Evolutionary conservation across 306 rosid species (phyloP), one percentile per base, ranked within the genome.

Genomic region (Castanopsis chinensis): DNA sequence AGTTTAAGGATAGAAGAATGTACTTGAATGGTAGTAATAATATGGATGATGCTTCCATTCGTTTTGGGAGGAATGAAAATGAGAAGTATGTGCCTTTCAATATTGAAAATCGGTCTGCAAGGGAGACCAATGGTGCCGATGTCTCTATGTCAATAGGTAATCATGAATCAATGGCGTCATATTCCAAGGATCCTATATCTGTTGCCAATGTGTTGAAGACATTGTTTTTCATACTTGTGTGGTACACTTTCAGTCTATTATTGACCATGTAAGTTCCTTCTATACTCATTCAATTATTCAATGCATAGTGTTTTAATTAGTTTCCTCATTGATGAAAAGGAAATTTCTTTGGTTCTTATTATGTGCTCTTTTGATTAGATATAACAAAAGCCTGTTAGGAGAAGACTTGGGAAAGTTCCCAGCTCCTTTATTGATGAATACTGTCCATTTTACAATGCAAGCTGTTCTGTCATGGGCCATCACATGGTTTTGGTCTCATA

Each of bases 241-340:
- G 99, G 99, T 95, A 93, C 90, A 90, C 90, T 75, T 95, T 83
- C 88, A 95, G 99, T 91, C 90, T 95, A 64, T 84, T 91, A 82
- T 88, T 95, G 94, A 95, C 99, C 77, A 82, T 95, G 99, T 95
- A 90, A 95, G 98, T 89, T 87, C 74, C 75, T 70, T 76, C 27
- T 83, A 43, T 37, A 56, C 79, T 51, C 69, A 19, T 59, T 65
- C 75, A 4, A 35, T 79, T 61, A 45, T 79, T 73, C 49, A 25
- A 67, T 63, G 17, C 61, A 67, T 57, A 54, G 49, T 19, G 32
- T 43, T 61, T 21, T 53, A 49, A 72, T 69, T 74, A 57, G 52
- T 18, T 77, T 72, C 73, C 52, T 74, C 68, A 57, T 32, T 70
- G 67, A 78, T 72, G 58, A 18, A 60, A 49, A 51, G 51, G 32